Evolutionary conservation across 2,329 filamentous ascomycete genomes (phyloP), one percentile per base, ranked within the genome.

Genomic region (Neocucurbitaria cava): DNA sequence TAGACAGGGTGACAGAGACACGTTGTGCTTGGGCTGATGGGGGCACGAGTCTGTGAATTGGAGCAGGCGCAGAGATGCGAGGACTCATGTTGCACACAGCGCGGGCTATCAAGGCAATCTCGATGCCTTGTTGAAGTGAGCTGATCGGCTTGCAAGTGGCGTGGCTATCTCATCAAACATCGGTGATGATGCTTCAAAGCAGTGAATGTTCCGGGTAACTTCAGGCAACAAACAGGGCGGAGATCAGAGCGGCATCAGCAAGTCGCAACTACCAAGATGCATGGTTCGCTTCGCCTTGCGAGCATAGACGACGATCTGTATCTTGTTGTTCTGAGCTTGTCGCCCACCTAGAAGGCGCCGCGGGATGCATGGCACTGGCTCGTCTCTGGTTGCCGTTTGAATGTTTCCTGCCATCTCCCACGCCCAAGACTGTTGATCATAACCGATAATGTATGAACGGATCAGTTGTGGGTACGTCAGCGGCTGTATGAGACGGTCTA

Each of bases 401-500:
- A 30, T 10, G 30, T 18, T n/a, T 43, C 17, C 44, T 17, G 30
- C 35, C 6, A 31, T 52, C 23, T 46, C 46, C 38, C 31, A n/a
- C 17, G 43, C 31, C 11, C 30, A 47, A 21, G 20, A 26, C 39
- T 46, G 56, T 46, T 58, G 31, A 56, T 36, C 24, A 21, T 49
- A 41, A 48, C 51, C 38, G 44, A 23, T 35, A 46, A 24, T 33
- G 30, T 18, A 35, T 31, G 17, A 6, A 23, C 18, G 46, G 41
- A 38, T 42, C 45, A 47, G 39, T 11, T 10, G 36, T 52, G 50
- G 42, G 38, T 48, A 59, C 53, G 58, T 63, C 58, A 61, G 52
- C 53, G 58, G 55, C 53, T 57, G 48, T 49, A 26, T 38, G 46
- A 49, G 41, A 54, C 35, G 52, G 50, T 61, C 55, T 63, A 61